Base-by-base conservation (phyloP, 176 grass and related monocot genomes). In the Melocanna baccifera region DNA sequence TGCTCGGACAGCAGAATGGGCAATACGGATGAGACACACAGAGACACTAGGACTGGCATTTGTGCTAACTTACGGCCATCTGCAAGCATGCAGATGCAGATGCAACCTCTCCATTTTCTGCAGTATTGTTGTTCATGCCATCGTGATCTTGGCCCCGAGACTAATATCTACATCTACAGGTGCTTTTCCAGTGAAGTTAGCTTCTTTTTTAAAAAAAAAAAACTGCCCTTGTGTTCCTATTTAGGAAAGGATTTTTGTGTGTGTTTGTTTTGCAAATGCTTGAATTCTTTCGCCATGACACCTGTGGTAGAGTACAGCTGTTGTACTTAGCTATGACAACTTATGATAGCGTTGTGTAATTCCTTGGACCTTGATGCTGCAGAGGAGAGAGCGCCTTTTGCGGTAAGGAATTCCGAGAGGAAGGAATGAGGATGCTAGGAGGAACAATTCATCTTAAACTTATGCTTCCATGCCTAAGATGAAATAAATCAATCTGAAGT, bases 141-240 rank as follows among this genome's bases (percentile, higher is more conserved):
- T 41, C 43, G 20, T 65, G 5, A 12, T 12, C 70, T 84, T 39
- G 58, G 70, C 57, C 58, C 20, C 1, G 58, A 52, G 20, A 15
- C 46, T 52, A 70, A 84, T 6, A 84, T 84, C 70, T 84, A 65
- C 70, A 84, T 75, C 47, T 75, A 75, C 70, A 84, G 51, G 81
- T 83, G 72, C 0, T 20, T 80, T 36, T 14, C 45, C 1, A 15
- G 13, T 45, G 10, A 45, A 45, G 42, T 12, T 45, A 45, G 42
- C 42, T 47, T 47, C 12, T 45, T 45, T 45, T 14, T 47, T 4
- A 14, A 32, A 32, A n/a, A n/a, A n/a, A n/a, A 32, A 32, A 32
- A 32, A 14, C 46, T 14, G 46, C 46, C 14, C 46, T 47, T 47
- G 46, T 47, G 12, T 47, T 47, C 46, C 14, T 47, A 47, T 11